Base-by-base conservation (phyloP, 371 early-diverging fungal species). In the Mucor racemosus region DNA sequence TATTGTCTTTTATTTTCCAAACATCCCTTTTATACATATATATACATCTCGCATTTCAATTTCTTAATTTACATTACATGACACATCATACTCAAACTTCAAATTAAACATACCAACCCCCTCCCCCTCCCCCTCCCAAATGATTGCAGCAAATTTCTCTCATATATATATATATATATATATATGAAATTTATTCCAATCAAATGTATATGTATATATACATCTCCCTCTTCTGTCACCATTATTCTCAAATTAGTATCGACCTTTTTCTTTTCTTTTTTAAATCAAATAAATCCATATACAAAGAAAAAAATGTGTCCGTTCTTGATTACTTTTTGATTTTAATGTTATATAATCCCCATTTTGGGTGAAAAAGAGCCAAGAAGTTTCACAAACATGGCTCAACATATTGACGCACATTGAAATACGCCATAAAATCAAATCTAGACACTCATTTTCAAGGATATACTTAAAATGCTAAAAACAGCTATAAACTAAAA, bases 61-160 rank as follows among this genome's bases (percentile, higher is more conserved):
- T 40, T 40, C 17, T 44, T 50, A 50, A 9, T 50, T 50, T 50
- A 50, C 50, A 50, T 50, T 50, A 48, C 42, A 42, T 44, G 17
- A 15, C 42, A 42, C 42, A 8, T 17, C 17, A 44, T 17, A 44
- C 8, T 17, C 15, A 42, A 44, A 17, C 17, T 17, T 44, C 44
- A n/a, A n/a, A n/a, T n/a, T n/a, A n/a, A n/a, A n/a, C n/a, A 44
- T 44, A 44, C 44, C 44, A 44, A 44, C n/a, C n/a, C 0, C 42
- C 42, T 42, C 42, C 7, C 42, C 44, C 44, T 17, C 7, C 42
- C 44, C 44, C 17, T 44, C 17, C 13, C 44, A 15, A 44, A n/a
- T 44, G 44, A 44, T 44, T 44, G 44, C 44, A 44, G 44, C 17
- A 44, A 44, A 44, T 44, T 44, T 44, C 44, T 17, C 44, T 44